Percentiles rank a stretch among this genome's conserved stretches.
Conservation (phyloP, 1,284 basidiomycete species). For the Tilletia setariae region DNA sequence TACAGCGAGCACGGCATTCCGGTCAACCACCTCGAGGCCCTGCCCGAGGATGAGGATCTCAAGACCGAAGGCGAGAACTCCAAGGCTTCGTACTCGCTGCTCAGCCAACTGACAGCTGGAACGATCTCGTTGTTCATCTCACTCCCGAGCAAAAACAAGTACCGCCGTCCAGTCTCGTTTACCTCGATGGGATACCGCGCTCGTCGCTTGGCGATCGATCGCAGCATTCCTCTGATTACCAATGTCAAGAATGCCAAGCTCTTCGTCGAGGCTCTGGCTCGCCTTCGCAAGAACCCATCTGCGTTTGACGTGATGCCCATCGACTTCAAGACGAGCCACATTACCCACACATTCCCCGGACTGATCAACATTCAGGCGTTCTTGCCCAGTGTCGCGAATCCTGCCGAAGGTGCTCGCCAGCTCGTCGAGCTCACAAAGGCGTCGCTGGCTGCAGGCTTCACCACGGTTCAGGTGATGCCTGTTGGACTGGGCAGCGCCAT, state of each 20-base stretch:
- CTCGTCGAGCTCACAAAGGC: constrained; percentile 57
- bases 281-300: constrained; percentile 63
- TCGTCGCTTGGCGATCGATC: constrained; percentile 98
- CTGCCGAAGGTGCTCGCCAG: constrained; percentile 62
- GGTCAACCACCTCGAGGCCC: constrained; percentile 51
- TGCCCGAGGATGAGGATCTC: constrained; percentile 50
- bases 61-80: constrained; percentile 39
- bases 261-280: constrained; percentile 88
- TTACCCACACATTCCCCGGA: constrained; percentile 86
- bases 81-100: constrained; percentile 52
- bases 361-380: constrained; percentile 85
- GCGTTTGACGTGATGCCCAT: constrained; percentile 79
- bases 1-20: constrained; percentile 53
- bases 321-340: constrained; percentile 88
- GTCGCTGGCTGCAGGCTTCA: constrained; percentile 48
- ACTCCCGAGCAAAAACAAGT: constrained; percentile 95
- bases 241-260: constrained; percentile 99
- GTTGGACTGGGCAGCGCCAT: constrained; percentile 31
- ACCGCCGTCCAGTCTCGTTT: constrained; percentile 93
- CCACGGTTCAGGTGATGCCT: constrained; percentile 42
- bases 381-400: constrained; percentile 69
- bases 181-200: constrained; percentile 95
- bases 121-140: constrained; percentile 83
- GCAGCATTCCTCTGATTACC: constrained; percentile 92
- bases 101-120: constrained; percentile 50